phyloP scores from a whole-genome alignment of 2,329 filamentous ascomycete genomes.

The Xylaria sp. region DNA sequence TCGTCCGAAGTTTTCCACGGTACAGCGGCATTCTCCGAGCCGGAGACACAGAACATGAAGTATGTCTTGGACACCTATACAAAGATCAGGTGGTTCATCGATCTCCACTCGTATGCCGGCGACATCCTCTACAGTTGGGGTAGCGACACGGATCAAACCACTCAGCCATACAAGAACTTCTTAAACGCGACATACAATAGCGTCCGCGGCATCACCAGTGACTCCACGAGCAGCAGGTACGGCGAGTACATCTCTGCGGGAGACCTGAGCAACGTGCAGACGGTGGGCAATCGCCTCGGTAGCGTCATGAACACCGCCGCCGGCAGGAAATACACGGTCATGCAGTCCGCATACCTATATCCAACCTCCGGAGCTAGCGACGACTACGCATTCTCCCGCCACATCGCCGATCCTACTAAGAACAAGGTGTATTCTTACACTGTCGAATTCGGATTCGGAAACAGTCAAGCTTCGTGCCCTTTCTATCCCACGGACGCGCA shows the following conservation, averaged over 20 bases:
- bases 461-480: conserved; percentile 49
- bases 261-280: conserved; percentile 52
- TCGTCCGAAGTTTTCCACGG: conserved; percentile 63
- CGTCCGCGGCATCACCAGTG: conserved; percentile 59
- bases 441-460: conserved; percentile 60
- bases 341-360: conserved; percentile 57
- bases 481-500: conserved; percentile 60
- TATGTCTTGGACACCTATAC: conserved; percentile 63
- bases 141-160: conserved; percentile 63
- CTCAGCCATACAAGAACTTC: conserved; percentile 61
- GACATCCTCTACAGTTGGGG: conserved; percentile 68
- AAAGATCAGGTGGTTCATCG: conserved; percentile 66
- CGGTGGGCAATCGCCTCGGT: conserved; percentile 52
- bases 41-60: conserved; percentile 66
- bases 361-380: conserved; percentile 59
- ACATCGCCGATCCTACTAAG: conserved; percentile 52
- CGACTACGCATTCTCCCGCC: conserved; percentile 60
- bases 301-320: conserved; percentile 55
- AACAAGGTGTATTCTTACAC: conserved; percentile 57
- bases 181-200: conserved; percentile 63
- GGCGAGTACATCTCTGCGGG: conserved; percentile 57
- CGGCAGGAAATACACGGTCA: conserved; percentile 52
- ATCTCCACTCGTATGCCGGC: conserved; percentile 66
- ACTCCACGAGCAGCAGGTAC: conserved; percentile 54
- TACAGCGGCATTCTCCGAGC: conserved; percentile 63